phyloP scores from a whole-genome alignment of 1,139 yeast species.

The Blastobotrys persicus region DNA sequence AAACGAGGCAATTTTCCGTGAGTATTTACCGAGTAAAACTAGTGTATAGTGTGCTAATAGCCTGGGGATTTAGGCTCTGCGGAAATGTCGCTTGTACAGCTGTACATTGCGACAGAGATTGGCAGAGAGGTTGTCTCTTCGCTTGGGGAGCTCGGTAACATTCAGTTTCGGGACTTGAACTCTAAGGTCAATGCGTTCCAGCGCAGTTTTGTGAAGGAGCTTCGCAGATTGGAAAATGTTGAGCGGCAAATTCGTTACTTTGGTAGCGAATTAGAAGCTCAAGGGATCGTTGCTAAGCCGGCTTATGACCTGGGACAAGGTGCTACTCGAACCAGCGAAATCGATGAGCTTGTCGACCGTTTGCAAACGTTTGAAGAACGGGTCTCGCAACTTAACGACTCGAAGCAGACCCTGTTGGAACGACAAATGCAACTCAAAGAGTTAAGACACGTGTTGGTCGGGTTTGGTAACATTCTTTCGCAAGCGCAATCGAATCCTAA shows the following conservation, averaged over 20 bases:
- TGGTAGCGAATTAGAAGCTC: conserved; percentile 21
- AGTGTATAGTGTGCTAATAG: background rate
- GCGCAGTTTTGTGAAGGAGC: conserved; percentile 80
- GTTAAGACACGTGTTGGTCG: conserved; percentile 63
- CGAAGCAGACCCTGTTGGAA: conserved; percentile 52
- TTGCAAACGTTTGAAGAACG: conserved; percentile 63
- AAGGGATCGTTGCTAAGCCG: background rate
- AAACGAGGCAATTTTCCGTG: conserved; percentile 31
- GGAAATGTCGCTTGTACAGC: conserved; percentile 90
- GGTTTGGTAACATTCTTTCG: conserved; percentile 56
- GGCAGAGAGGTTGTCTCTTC: conserved; percentile 86
- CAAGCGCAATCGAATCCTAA: conserved; percentile 31
- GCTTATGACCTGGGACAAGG: conserved; percentile 21
- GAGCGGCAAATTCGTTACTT: conserved; percentile 56
- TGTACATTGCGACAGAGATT: conserved; percentile 86
- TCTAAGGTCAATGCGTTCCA: conserved; percentile 79
- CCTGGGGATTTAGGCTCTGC: conserved; percentile 57
- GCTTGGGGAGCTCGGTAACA: conserved; percentile 77
- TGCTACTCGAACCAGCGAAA: conserved; percentile 53
- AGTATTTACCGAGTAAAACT: conserved; percentile 12
- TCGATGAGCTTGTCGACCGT: conserved; percentile 71
- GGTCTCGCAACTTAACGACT: conserved; percentile 52
- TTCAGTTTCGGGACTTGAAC: conserved; percentile 85
- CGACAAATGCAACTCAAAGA: conserved; percentile 60
- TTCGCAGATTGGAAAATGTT: conserved; percentile 61